Evolutionary conservation across 2,329 filamentous ascomycete species (phyloP).

Genomic region (Escovopsis sp.): DNA sequence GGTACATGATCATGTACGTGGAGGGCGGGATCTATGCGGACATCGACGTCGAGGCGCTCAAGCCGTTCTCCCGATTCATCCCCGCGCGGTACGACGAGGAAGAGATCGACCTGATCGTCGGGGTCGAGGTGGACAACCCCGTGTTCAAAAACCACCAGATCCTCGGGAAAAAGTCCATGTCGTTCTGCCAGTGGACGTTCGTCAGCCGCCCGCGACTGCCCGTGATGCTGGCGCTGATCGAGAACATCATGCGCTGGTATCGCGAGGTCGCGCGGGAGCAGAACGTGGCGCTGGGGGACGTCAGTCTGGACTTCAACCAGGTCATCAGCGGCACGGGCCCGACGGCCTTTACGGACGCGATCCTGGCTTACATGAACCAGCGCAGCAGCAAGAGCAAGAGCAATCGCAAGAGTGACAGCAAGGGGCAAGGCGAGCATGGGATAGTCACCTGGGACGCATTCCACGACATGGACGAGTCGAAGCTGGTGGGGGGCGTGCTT

Average conservation of each 20-base stretch:
- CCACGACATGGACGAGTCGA: slow-evolving; percentile 50
- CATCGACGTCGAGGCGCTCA: slow-evolving; percentile 22
- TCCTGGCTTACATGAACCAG: slow-evolving; percentile 47
- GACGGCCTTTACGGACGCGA: slow-evolving; percentile 51
- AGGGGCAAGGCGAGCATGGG: no score
- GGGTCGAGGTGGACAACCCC: slow-evolving; percentile 57
- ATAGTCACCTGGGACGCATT: slow-evolving; percentile 51
- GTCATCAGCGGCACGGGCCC: slow-evolving; percentile 60
- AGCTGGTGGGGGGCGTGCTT: slow-evolving; percentile 46
- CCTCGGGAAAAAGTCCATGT: slow-evolving; percentile 50
- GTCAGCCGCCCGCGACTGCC: slow-evolving; percentile 51
- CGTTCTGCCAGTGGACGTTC: slow-evolving; percentile 65
- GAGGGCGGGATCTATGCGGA: slow-evolving; percentile 60
- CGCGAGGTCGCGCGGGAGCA: slow-evolving; percentile 43
- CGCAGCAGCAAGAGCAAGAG: slow-evolving; percentile 15
- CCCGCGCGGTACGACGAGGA: slow-evolving; percentile 40
- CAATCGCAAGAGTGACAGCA: no score
- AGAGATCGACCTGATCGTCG: slow-evolving; percentile 57
- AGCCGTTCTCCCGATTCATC: slow-evolving; percentile 20
- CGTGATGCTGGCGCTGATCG: slow-evolving; percentile 52
- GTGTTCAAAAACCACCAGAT: slow-evolving; percentile 48
- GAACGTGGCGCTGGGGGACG: slow-evolving; percentile 39
- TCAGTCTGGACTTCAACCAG: slow-evolving; percentile 56
- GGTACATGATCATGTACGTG: slow-evolving; percentile 57
- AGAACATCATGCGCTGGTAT: slow-evolving; percentile 54